Evolutionary conservation across 257 asterid species (phyloP), one percentile per base, ranked within the genome.

Genomic region (Handroanthus guayacan): DNA sequence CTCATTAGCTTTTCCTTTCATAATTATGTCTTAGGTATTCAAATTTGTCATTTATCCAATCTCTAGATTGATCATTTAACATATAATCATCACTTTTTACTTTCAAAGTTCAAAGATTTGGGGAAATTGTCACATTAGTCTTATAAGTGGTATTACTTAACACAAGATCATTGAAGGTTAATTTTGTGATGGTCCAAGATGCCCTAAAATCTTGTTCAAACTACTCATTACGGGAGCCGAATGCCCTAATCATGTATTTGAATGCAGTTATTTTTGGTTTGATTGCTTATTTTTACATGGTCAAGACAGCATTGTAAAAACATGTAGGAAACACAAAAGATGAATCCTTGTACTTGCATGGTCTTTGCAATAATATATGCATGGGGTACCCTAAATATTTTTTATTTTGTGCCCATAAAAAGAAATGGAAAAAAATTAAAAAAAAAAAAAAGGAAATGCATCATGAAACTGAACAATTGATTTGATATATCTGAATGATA

Each of bases 401-500:
- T 61, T 34, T 1, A 12, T 12, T 62, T 12, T 9, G 52, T 50
- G 13, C 31, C 31, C 31, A 25, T 25, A 25, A 25, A 25, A 25
- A 47, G 64, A 31, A 69, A 57, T 12, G 44, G 16, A 72, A 67
- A 75, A 47, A 8, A 54, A 16, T 6, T 4, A 16, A 73, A 47
- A 2, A 70, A 3, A 62, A 76, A 62, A n/a, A n/a, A n/a, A 36
- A 58, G 57, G 25, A 52, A 73, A 75, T 79, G 82, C 69, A 78
- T 83, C 70, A 82, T 77, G 79, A 78, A 82, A 80, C 78, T 71
- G 83, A 67, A 65, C 56, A 41, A 64, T 74, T 69, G 84, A 82
- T 85, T 86, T 76, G 86, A 86, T 82, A 76, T 79, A 79, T 78
- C 71, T 73, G 84, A 84, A 84, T 88, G 81, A 82, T 82, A 68